A percentile compares a stretch with the other conserved stretches of the same genome.
phyloP scores from a whole-genome alignment of 345 rosid genomes.

The Citropsis articulata region DNA sequence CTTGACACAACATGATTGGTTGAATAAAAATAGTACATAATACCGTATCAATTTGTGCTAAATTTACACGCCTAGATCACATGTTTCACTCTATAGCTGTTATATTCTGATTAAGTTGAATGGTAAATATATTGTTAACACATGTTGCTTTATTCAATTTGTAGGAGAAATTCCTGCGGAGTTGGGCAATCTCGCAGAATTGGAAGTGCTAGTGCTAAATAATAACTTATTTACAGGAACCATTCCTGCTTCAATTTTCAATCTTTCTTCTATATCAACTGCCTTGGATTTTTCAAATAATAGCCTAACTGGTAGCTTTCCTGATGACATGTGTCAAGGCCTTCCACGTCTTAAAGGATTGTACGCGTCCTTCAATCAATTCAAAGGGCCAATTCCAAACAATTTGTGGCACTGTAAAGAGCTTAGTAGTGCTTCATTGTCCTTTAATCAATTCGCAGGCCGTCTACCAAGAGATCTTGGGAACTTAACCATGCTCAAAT shows the following conservation, averaged over 20 bases:
- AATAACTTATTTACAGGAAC: background rate
- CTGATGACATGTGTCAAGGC: background rate
- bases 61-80: no score
- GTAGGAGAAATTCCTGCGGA: background rate
- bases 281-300: background rate
- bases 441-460: background rate
- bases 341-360: background rate
- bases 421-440: background rate
- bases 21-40: no score
- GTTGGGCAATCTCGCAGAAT: background rate
- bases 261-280: background rate
- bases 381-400: background rate
- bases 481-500: constrained; percentile 1
- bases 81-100: no score
- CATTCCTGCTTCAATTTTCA: background rate
- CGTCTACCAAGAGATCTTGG: constrained; percentile 16
- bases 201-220: background rate
- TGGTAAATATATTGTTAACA: no score
- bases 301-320: background rate
- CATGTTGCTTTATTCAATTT: no score
- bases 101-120: no score
- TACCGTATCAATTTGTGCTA: no score
- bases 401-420: constrained; percentile 1
- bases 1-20: no score
- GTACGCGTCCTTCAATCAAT: background rate